Evolutionary conservation across 78 protist species (phyloP), one percentile per base, ranked within the genome.

Genomic region (Dictyostelium purpureum): DNA sequence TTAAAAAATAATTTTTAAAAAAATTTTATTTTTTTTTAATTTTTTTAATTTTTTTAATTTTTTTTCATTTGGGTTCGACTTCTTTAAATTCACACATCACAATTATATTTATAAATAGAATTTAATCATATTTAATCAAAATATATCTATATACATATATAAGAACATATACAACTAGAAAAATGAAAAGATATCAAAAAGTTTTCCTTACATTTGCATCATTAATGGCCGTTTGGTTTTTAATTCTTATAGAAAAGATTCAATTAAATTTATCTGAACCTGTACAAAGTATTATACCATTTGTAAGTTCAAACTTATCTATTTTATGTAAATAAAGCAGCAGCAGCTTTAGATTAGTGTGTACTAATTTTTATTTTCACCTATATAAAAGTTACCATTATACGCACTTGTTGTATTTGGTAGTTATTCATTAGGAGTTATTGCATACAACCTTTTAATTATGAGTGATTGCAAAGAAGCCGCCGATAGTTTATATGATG

Each of bases 401-500:
- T 85, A 59, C 16, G 79, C 81, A 26, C 19, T 85, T 1, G 91
- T 85, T 33, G 40, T 74, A 43, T 85, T 85, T 73, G 91, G 83
- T 59, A 73, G 82, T 45, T 85, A 85, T 56, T 85, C 91, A 57
- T 61, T 85, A 47, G 91, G 81, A n/a, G 75, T 79, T 28, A 85
- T 85, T 45, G 43, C 83, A 59, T 85, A 73, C 59, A 85, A 73
- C 61, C 35, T 85, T 4, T 71, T 85, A 42, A 85, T 85, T 43
- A 85, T 85, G 91, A 73, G 77, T n/a, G 91, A 85, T 57, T 85
- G 91, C 35, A 85, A 73, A 73, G 91, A 85, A 47, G 91, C 91
- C 4, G 26, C 79, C 10, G 91, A 85, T 12, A 85, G 91, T 73
- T 73, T 85, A 85, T 59, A 59, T 33, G 91, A 85, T 73, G 91